phyloP scores from a whole-genome alignment of 2,329 filamentous ascomycete genomes.

The Domatiomyces catenatus region DNA sequence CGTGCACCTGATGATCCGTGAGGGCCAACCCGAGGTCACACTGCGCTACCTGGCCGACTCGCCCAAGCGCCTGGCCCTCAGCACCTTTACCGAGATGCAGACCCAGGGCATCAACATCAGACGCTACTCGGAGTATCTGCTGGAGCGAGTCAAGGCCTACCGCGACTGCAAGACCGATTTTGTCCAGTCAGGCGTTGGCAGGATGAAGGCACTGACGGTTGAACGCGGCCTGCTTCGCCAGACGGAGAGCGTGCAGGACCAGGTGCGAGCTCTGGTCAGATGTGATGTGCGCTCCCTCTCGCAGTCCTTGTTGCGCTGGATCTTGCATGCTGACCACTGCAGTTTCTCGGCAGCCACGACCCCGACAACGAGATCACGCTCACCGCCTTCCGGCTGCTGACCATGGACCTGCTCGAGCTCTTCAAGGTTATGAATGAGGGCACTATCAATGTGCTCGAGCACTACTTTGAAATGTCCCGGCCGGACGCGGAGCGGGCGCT shows the following conservation, averaged over 20 bases:
- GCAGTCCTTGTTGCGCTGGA: neutral
- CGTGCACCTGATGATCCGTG: conserved; percentile 91
- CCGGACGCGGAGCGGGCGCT: conserved; percentile 84
- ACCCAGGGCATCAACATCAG: conserved; percentile 90
- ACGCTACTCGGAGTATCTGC: conserved; percentile 75
- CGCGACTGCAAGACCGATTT: conserved; percentile 77
- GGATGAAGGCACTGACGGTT: conserved; percentile 70
- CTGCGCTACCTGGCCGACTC: conserved; percentile 70
- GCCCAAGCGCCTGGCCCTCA: conserved; percentile 70
- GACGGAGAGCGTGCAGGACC: conserved; percentile 76
- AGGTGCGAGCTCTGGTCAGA: conserved; percentile 70
- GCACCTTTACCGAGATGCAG: conserved; percentile 85
- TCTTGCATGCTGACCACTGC: conserved; percentile 15
- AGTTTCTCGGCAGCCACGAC: conserved; percentile 67
- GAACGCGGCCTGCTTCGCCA: conserved; percentile 87
- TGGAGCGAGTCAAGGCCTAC: conserved; percentile 66
- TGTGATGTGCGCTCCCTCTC: conserved; percentile 55
- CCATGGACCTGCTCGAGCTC: conserved; percentile 72
- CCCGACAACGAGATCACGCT: conserved; percentile 93
- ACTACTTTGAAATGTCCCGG: conserved; percentile 97
- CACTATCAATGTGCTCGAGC: conserved; percentile 88
- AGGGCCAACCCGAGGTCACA: conserved; percentile 79
- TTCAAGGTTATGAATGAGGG: conserved; percentile 95
- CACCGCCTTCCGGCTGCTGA: conserved; percentile 80
- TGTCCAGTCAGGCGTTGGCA: conserved; percentile 66